A percentile compares a stretch with the other conserved stretches of the same genome.
phyloP scores from a whole-genome alignment of 2,329 filamentous ascomycete species.

The Periconia macrospinosa region DNA sequence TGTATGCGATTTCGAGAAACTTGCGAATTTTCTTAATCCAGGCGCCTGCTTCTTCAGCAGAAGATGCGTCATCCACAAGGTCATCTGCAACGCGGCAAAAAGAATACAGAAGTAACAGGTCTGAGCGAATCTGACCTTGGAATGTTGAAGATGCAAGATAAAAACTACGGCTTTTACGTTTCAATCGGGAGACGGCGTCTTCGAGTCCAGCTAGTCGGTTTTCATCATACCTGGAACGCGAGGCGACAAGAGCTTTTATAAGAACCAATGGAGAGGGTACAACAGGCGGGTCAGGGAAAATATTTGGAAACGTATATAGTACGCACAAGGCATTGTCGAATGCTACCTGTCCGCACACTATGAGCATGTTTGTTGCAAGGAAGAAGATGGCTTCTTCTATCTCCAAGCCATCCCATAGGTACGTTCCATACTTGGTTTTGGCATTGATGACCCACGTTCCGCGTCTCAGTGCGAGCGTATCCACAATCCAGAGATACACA shows the following conservation, averaged over 20 bases:
- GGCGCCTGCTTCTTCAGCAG: conserved; percentile 53
- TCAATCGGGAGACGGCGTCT: conserved; percentile 61
- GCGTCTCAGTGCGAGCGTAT: conserved; percentile 66
- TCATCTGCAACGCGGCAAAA: conserved; percentile 76
- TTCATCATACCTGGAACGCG: conserved; percentile 58
- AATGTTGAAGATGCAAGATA: conserved; percentile 73
- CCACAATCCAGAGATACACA: conserved; percentile 71
- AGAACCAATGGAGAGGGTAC: conserved; percentile 55
- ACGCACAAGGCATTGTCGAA: conserved; percentile 72
- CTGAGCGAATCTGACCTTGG: conserved; percentile 66
- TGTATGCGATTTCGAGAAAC: conserved; percentile 61
- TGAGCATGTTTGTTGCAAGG: conserved; percentile 67
- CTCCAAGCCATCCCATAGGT: conserved; percentile 67
- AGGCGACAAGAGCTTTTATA: conserved; percentile 54
- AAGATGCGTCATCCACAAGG: conserved; percentile 66
- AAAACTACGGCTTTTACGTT: conserved; percentile 71
- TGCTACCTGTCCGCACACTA: conserved; percentile 69
- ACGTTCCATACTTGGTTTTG: conserved; percentile 66
- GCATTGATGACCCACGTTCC: conserved; percentile 73
- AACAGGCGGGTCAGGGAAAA: conserved; percentile 56
- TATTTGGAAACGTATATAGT: conserved; percentile 62
- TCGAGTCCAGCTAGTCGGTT: conserved; percentile 60
- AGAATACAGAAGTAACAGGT: conserved; percentile 70
- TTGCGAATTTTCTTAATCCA: conserved; percentile 63
- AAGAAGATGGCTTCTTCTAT: conserved; percentile 78